These are phyloP conservation scores for Stylosanthes scabra DNA, from an alignment of 331 rosid species.

Conservation along the genomic window DNA sequence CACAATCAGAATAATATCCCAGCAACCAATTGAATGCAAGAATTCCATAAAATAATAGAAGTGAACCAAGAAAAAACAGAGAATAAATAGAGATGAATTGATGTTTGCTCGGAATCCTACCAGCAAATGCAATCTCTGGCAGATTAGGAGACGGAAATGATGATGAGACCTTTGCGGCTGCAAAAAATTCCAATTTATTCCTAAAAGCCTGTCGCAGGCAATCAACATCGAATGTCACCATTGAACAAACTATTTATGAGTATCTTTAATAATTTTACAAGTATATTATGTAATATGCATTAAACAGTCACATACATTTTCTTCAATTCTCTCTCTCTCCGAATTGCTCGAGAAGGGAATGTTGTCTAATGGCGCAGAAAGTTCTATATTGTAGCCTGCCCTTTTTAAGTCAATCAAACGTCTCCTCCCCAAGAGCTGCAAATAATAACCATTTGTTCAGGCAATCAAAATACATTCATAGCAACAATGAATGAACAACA, in stretches of 20 bases:
- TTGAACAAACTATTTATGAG: not conserved
- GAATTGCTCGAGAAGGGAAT: slow-evolving; percentile 67
- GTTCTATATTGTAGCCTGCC: slow-evolving; percentile 92
- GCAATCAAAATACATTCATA: slow-evolving; percentile 33
- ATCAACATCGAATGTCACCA: slow-evolving; percentile 29
- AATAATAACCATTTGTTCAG: slow-evolving; percentile 31
- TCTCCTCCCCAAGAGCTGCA: slow-evolving; percentile 84
- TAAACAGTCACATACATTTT: slow-evolving; percentile 60
- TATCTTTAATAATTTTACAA: not conserved
- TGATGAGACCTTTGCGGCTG: slow-evolving; percentile 90
- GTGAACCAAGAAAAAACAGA: slow-evolving; percentile 23
- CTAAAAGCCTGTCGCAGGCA: slow-evolving; percentile 65
- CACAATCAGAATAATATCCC: slow-evolving; percentile 14
- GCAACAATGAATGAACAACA: slow-evolving; percentile 21
- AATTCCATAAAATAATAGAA: slow-evolving; percentile 1
- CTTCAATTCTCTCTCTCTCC: slow-evolving; percentile 85
- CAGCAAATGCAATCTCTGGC: slow-evolving; percentile 99
- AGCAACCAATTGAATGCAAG: slow-evolving; percentile 16
- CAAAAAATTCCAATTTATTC: slow-evolving; percentile 85
- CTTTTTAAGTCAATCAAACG: slow-evolving; percentile 79
- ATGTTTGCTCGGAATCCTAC: slow-evolving; percentile 44
- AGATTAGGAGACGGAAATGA: slow-evolving; percentile 89
- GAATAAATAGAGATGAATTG: not conserved
- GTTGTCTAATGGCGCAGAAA: slow-evolving; percentile 91
- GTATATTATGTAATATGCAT: slow-evolving; percentile 18